phyloP scores from a whole-genome alignment of 306 rosid species.

The Rosa chinensis region DNA sequence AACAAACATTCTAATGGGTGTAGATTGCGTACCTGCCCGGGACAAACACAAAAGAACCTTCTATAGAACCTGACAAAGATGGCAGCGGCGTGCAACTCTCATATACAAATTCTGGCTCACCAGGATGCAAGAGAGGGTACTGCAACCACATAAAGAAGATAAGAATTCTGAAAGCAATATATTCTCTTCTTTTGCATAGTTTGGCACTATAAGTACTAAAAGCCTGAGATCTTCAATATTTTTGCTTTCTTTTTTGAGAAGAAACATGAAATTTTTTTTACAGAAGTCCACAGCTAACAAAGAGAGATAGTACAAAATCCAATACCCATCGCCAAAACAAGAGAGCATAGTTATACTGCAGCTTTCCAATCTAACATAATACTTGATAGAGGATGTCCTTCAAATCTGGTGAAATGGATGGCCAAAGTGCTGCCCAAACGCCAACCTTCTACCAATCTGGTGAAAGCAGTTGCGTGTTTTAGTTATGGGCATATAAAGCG shows the following conservation, averaged over 20 bases:
- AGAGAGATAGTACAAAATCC: neutral
- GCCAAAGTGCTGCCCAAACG: neutral
- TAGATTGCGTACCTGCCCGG: slow-evolving; percentile 77
- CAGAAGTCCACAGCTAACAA: neutral
- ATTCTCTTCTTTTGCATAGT: neutral
- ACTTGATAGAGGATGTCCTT: neutral
- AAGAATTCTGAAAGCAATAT: slow-evolving; percentile 4
- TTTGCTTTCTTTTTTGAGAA: neutral
- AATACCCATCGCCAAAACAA: neutral
- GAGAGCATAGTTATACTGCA: neutral
- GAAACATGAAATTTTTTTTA: neutral
- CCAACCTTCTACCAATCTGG: neutral
- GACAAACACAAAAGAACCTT: slow-evolving; percentile 86
- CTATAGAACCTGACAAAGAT: slow-evolving; percentile 64
- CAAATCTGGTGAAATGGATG: neutral
- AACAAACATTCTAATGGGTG: neutral
- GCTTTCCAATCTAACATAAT: neutral
- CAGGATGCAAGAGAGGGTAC: slow-evolving; percentile 77
- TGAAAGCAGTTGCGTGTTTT: neutral
- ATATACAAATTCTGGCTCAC: slow-evolving; percentile 65
- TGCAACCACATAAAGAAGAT: slow-evolving; percentile 39
- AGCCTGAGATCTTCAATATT: neutral
- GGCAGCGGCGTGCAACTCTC: slow-evolving; percentile 64
- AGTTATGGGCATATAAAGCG: neutral
- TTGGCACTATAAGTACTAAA: neutral